Conservation (phyloP, 495 filamentous ascomycete genomes). For the Talaromyces adpressus region DNA sequence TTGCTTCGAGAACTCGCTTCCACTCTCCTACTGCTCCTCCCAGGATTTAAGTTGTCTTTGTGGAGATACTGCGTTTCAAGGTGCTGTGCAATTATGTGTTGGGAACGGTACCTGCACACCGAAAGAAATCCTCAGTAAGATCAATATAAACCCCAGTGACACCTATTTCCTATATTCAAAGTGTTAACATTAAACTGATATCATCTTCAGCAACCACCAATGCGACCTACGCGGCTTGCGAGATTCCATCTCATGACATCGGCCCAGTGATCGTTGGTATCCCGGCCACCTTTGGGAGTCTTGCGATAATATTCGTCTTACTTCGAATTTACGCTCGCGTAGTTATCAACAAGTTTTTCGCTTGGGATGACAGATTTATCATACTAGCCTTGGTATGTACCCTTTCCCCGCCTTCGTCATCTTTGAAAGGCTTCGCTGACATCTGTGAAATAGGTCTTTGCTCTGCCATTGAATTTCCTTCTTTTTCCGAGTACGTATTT, state of each 20-base stretch:
- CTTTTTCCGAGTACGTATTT: constrained; percentile 17
- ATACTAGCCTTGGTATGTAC: constrained; percentile 13
- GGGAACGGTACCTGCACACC: constrained; percentile 7
- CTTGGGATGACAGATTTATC: constrained; percentile 17
- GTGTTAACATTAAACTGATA: neutral
- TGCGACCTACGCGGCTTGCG: constrained; percentile 14
- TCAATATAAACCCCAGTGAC: neutral
- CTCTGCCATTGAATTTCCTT: constrained; percentile 15
- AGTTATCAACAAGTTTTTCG: constrained; percentile 14
- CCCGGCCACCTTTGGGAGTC: constrained; percentile 16
- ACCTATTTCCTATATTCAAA: neutral
- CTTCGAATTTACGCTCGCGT: constrained; percentile 12
- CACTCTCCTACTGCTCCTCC: neutral
- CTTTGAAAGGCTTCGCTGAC: neutral
- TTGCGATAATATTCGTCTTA: constrained; percentile 16
- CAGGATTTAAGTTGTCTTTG: constrained; percentile 5
- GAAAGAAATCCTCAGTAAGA: constrained; percentile 8
- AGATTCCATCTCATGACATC: constrained; percentile 12
- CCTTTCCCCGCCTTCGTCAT: neutral
- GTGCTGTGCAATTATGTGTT: constrained; percentile 3
- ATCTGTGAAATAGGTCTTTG: constrained; percentile 1
- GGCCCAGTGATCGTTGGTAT: neutral
- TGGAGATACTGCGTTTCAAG: constrained; percentile 1
- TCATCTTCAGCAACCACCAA: constrained; percentile 15
- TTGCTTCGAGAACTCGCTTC: constrained; percentile 5